Base-by-base conservation (phyloP, 2,329 filamentous ascomycete species). In the Didymella lethalis region DNA sequence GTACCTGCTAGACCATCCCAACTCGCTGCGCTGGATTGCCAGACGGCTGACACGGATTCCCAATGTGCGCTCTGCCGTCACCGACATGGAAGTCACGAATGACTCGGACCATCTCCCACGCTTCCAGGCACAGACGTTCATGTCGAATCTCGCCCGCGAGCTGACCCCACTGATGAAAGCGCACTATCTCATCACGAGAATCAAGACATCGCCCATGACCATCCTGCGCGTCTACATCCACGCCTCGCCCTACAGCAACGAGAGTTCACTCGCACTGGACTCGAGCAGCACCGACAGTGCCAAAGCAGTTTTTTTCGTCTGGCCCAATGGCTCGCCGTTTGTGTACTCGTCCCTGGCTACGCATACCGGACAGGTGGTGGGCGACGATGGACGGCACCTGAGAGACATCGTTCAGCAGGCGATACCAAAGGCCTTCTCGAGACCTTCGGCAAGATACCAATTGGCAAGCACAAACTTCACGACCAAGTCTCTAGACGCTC, bases 381-480 rank as follows among this genome's bases (percentile, higher is more conserved):
- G 74, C 0, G 69, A 68, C 18, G 72, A 73, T 44, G 71, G 72
- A 6, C 77, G 85, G 48, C 90, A 86, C 65, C 78, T 95, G 26
- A 86, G 89, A 54, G 86, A 85, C 38, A 81, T 95, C 4, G 86
- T 96, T 4, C 82, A 93, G 29, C 88, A 93, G 61, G 90, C 91
- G 1, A 88, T 97, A 7, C 91, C 92, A 0, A 93, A 92, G 69
- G 92, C 92, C 0, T 83, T 96, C 12, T 95, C 91, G 0, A 84
- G 88, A 14, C 90, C 91, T 0, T 85, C 89, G 29, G 85, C 89
- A 62, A 84, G 92, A 29, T 94, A 91, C 65, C 84, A 86, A 0
- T 79, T 97, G 0, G 85, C 87, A 61, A 77, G 85, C 5, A 91
- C 90, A 1, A 87, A 84, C 48, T 80, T 96, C 20, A 84, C 85